Base-by-base conservation (phyloP, 1,284 basidiomycete genomes). In the Naganishia cerealis region DNA sequence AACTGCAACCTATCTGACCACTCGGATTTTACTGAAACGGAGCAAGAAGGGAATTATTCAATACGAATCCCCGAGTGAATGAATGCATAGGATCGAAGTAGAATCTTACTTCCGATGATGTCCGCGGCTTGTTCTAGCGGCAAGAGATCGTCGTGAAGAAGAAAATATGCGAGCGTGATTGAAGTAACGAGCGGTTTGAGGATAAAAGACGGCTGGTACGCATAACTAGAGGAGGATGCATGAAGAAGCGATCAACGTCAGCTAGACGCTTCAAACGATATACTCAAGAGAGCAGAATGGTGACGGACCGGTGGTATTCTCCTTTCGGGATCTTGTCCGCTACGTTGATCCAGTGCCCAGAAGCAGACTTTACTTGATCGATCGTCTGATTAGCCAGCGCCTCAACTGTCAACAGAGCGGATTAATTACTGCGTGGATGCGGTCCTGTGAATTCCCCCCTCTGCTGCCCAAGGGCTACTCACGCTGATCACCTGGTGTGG, bases 271-370 rank as follows among this genome's bases (percentile, higher is more conserved):
- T 42, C 18, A n/a, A n/a, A 38, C 9, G 3, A 36, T 7, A 46
- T 1, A 56, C 36, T 24, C 21, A 9, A 55, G 26, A 24, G 26
- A 58, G 12, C 33, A 18, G 55, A 12, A 36, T 24, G 6, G 7
- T 10, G 12, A 71, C 75, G 36, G 59, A 79, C 79, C 78, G 73
- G 70, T 78, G 77, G 67, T 77, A 80, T 72, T 81, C 79, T 21
- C 77, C 75, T 57, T 72, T 69, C n/a, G 80, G 80, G 65, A 81
- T 77, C 38, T 78, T 70, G 2, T 66, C 57, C 16, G 75, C 75
- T 9, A 81, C 78, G 33, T 62, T 66, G 1, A 66, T 66, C 80
- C 80, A 81, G 46, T 73, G 68, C 29, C 73, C 65, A 43, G 74
- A 71, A 33, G 73, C 73, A 1, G 54, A 53, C 15, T 61, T 68